Evolutionary conservation across 108 stramenopile species (phyloP), one percentile per base, ranked within the genome.

Genomic region (Craspedostauros australis): DNA sequence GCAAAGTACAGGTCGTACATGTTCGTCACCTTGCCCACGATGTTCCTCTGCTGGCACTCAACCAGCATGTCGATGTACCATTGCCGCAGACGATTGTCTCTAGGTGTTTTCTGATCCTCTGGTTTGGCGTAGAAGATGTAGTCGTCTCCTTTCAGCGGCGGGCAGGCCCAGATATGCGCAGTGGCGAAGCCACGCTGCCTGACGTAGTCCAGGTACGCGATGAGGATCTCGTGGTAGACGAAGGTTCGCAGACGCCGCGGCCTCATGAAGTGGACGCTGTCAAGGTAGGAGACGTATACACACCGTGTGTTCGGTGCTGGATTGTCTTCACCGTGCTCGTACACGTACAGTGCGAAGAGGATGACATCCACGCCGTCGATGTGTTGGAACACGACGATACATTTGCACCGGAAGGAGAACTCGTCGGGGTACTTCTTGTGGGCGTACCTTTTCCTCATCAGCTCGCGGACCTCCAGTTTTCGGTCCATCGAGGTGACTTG

Each of bases 41-140:
- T 82, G 38, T 76, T 76, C n/a, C 94, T 73, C 52, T 76, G 75
- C 56, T 94, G 84, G 44, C 91, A 87, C 29, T 88, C 83, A 42
- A 79, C 68, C 24, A 99, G 82, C 94, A 99, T 96, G 36, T 93
- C 86, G 41, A 91, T 61, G 52, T 99, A 99, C 98, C 98, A 99
- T 54, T 89, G 87, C 27, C 87, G 72, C 46, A 99, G 72, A 39
- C 94, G 72, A 9, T 81, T 85, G 37, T 91, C 83, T 25, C 86
- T 73, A 2, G 96, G 96, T 18, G 96, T 99, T 46, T 93, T 94
- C 68, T 99, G 96, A 63, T 98, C 96, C 44, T 90, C 84, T 26
- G 96, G 96, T 60, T 98, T 97, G 48, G 96, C 95, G 64, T 94
- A 97, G 71, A 99, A 91, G 62, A 99, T 98, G 75, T 96, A 99